Conservation (phyloP, 176 grass and related monocot species). For the Ampelocalamus luodianensis region DNA sequence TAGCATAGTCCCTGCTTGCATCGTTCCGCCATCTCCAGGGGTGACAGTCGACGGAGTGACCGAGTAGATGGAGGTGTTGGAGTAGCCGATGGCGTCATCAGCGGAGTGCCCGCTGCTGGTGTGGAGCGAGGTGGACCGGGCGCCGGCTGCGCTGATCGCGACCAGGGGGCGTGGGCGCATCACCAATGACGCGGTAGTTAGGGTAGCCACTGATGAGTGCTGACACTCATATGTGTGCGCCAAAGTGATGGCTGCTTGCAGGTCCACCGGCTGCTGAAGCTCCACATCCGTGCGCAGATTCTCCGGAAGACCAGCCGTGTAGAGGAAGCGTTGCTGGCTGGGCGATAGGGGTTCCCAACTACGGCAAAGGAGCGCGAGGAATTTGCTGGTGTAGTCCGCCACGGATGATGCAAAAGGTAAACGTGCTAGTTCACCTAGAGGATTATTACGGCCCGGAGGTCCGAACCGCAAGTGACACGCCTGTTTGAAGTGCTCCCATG, state of each 20-base stretch:
- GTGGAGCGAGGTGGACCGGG: background rate
- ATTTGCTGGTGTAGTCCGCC: background rate
- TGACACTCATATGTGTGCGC: accelerated
- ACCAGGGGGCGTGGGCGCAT: background rate
- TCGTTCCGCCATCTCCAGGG: background rate
- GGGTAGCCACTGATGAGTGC: background rate
- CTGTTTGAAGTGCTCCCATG: background rate
- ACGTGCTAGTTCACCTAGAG: background rate
- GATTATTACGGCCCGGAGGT: background rate
- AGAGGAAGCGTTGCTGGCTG: accelerated
- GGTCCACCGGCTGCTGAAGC: background rate
- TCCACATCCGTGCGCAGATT: background rate
- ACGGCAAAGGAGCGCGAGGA: background rate
- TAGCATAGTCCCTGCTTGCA: background rate
- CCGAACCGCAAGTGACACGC: background rate
- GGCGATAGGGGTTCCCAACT: too few species aligned
- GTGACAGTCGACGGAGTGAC: background rate
- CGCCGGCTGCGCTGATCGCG: accelerated
- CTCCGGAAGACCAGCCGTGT: background rate
- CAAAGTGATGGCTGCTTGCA: background rate
- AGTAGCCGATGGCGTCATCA: background rate
- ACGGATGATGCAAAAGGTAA: background rate
- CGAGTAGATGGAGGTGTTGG: background rate
- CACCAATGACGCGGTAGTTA: too few species aligned
- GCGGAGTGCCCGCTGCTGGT: accelerated